A percentile compares a stretch with the other conserved stretches of the same genome.
phyloP scores from a whole-genome alignment of 768 basidiomycete species.

The Chiua virens region DNA sequence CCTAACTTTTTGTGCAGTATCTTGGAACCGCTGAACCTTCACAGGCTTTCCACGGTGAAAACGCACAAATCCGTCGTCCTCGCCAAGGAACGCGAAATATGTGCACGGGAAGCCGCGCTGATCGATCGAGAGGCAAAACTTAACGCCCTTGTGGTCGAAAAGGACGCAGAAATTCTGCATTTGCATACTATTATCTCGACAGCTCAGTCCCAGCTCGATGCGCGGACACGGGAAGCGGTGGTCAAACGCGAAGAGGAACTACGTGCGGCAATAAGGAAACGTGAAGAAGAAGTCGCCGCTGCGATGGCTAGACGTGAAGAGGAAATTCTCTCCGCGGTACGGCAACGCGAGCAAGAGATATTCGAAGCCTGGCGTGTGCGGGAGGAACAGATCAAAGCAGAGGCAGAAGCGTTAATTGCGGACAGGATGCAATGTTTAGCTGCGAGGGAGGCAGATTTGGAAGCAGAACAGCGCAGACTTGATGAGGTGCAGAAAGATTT shows the following conservation, averaged over 20 bases:
- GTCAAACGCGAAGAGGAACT: constrained; percentile 67
- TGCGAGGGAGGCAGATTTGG: constrained; percentile 53
- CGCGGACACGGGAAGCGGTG: constrained; percentile 56
- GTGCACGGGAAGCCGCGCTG: constrained; percentile 53
- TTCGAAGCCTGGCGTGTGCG: constrained; percentile 55
- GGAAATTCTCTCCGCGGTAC: constrained; percentile 69
- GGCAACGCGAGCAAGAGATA: constrained; percentile 62
- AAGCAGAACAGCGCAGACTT: constrained; percentile 49
- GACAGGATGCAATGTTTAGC: constrained; percentile 49
- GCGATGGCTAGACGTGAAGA: constrained; percentile 68
- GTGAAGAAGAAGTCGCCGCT: constrained; percentile 68
- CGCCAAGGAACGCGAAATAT: constrained; percentile 64
- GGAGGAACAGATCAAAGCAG: constrained; percentile 51
- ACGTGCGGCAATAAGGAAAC: constrained; percentile 58
- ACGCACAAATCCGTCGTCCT: constrained; percentile 54
- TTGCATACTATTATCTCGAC: constrained; percentile 43
- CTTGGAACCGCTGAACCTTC: background rate
- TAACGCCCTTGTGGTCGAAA: constrained; percentile 45
- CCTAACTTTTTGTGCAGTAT: background rate
- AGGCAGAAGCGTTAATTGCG: constrained; percentile 42
- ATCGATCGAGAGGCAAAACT: constrained; percentile 57
- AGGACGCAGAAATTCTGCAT: constrained; percentile 60
- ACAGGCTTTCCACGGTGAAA: constrained; percentile 66
- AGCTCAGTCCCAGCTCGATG: constrained; percentile 42
- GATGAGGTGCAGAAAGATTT: constrained; percentile 47